These are phyloP conservation scores for Candida cerambycidarum DNA, from an alignment of 805 yeast genomes.

Conservation along the genomic window DNA sequence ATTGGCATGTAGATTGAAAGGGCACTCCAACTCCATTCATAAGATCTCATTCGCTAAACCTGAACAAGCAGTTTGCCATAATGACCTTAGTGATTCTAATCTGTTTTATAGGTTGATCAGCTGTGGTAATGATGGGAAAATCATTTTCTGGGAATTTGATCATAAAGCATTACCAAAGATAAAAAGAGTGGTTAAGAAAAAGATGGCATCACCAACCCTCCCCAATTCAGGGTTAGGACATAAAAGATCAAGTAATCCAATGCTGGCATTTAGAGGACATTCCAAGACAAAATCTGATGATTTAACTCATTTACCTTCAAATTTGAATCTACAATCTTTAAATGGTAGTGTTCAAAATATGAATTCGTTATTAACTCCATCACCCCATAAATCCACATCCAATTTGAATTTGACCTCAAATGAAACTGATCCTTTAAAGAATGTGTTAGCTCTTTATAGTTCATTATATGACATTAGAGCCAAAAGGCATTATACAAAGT, in stretches of 20 bases:
- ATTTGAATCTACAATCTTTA: constrained; percentile 6
- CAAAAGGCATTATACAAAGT: constrained; percentile 30
- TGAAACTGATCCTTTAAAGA: constrained; percentile 22
- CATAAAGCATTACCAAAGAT: constrained; percentile 40
- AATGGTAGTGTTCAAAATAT: constrained; percentile 20
- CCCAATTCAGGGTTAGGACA: background rate
- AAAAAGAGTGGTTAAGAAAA: constrained; percentile 17
- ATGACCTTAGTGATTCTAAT: constrained; percentile 8
- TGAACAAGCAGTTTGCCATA: constrained; percentile 12
- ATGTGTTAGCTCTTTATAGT: constrained; percentile 31
- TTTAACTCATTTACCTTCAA: constrained; percentile 7
- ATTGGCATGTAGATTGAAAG: constrained; percentile 37
- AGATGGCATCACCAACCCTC: background rate
- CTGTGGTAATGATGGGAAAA: constrained; percentile 41
- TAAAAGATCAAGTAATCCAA: constrained; percentile 2
- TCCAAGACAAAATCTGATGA: constrained; percentile 9
- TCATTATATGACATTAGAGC: constrained; percentile 35
- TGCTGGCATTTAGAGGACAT: constrained; percentile 8
- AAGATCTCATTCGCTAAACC: constrained; percentile 26
- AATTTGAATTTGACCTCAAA: constrained; percentile 10
- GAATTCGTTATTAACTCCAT: constrained; percentile 21
- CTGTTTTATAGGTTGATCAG: constrained; percentile 34
- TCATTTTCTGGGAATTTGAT: constrained; percentile 46
- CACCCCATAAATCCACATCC: constrained; percentile 2
- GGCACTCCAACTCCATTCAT: constrained; percentile 39